Evolutionary conservation across 2,329 filamentous ascomycete genomes (phyloP), one percentile per base, ranked within the genome.

Genomic region (Nemania diffusa): DNA sequence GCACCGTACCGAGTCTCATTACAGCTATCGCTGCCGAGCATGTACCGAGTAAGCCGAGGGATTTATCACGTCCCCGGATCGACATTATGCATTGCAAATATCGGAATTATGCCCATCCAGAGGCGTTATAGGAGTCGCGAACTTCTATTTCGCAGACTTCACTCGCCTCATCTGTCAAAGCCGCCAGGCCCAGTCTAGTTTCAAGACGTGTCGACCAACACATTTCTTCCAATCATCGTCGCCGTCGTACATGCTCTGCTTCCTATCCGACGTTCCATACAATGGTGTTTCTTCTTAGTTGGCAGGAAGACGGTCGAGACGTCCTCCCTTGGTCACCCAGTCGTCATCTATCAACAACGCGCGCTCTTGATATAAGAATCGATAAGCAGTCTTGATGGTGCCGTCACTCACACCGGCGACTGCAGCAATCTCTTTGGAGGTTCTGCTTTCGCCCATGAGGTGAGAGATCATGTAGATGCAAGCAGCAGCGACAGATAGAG

Each of bases 391-490:
- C 75, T 97, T 94, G 74, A 99, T 97, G 0, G 96, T 99, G 62
- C 96, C 94, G 77, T 99, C 97, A 78, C 94, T 97, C 29, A 99
- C 96, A 71, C 93, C 93, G 0, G 92, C 93, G 20, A 96, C 91
- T 26, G 81, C 80, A 5, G 93, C 92, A 73, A 99, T 97, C 68
- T 97, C 92, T 79, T 94, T 94, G n/a, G 93, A 91, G 6, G 88
- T 84, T 75, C 92, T 92, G 22, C 89, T 84, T 72, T 96, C 88
- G 63, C 91, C 92, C 82, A 97, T 91, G 42, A 98, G 85, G 76
- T 95, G 90, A 32, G 93, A 94, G 3, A 95, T 92, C 89, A 98
- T 96, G 84, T 96, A 99, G 79, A 99, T 97, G 79, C 94, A 97
- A 34, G 96, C 94, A 20, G 94, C 95, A 6, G 97, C 95, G 68